Percentiles rank a stretch among this genome's conserved stretches.
These are phyloP conservation scores for Huntiella moniliformis DNA, from an alignment of 2,329 filamentous ascomycete species.

Conservation along the genomic window DNA sequence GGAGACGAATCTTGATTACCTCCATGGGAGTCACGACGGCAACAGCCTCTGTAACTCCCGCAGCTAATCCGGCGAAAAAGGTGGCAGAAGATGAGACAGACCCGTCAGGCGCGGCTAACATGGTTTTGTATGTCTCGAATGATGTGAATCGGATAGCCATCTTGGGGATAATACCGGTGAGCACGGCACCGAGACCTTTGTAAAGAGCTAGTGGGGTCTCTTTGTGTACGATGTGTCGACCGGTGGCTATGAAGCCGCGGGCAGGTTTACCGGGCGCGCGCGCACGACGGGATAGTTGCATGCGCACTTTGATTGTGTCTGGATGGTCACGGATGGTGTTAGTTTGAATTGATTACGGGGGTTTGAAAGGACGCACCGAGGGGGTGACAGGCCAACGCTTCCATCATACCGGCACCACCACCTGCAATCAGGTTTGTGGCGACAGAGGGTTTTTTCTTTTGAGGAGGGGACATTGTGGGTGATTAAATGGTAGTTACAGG, in stretches of 20 bases:
- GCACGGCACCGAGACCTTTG: constrained; percentile 91
- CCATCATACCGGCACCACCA: constrained; percentile 97
- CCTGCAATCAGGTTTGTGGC: constrained; percentile 89
- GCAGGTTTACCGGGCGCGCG: constrained; percentile 66
- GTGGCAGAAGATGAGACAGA: constrained; percentile 52
- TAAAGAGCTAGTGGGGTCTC: constrained; percentile 89
- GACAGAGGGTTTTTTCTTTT: constrained; percentile 51
- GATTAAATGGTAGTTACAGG: constrained; percentile 15
- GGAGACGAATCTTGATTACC: constrained; percentile 94
- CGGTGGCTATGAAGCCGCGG: constrained; percentile 75
- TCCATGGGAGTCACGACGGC: constrained; percentile 97
- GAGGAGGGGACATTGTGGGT: constrained; percentile 13
- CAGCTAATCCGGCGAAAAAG: constrained; percentile 60
- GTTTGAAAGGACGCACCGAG: constrained; percentile 39
- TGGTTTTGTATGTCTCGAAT: constrained; percentile 86
- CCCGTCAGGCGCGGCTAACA: constrained; percentile 53
- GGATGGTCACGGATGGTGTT: background rate
- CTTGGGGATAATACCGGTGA: constrained; percentile 93
- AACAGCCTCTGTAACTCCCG: constrained; percentile 91
- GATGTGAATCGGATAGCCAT: constrained; percentile 99
- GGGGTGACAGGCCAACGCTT: constrained; percentile 88
- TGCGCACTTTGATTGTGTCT: constrained; percentile 98
- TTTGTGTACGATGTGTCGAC: constrained; percentile 65
- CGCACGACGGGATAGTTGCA: constrained; percentile 87
- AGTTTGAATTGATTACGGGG: constrained; percentile 3